These are phyloP conservation scores for Penicillium soppii DNA, from an alignment of 495 filamentous ascomycete genomes.

Conservation along the genomic window DNA sequence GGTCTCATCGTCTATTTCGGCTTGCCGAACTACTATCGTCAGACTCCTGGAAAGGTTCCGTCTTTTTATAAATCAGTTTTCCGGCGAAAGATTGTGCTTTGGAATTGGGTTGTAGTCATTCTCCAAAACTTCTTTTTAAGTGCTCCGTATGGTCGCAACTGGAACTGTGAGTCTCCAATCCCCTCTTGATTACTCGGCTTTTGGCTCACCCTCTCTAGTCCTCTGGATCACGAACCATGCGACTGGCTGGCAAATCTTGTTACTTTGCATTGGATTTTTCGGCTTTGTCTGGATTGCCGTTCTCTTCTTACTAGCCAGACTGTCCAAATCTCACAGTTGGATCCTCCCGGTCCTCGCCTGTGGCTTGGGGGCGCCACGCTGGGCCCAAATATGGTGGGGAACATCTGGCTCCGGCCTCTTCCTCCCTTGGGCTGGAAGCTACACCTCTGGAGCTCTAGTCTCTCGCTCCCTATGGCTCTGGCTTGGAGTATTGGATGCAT, in stretches of 20 bases:
- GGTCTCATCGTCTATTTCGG: slow-evolving; percentile 45
- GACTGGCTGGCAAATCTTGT: slow-evolving; percentile 41
- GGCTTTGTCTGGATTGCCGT: slow-evolving; percentile 43
- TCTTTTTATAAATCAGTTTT: slow-evolving; percentile 51
- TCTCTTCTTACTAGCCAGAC: slow-evolving; percentile 37
- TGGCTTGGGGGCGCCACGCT: slow-evolving; percentile 49
- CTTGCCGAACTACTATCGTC: slow-evolving; percentile 53
- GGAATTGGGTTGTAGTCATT: slow-evolving; percentile 50
- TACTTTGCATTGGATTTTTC: slow-evolving; percentile 47
- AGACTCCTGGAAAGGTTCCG: slow-evolving; percentile 65
- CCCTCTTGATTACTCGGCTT: not conserved
- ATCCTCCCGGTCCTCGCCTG: slow-evolving; percentile 52
- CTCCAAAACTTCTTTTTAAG: slow-evolving; percentile 51
- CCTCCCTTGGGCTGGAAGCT: slow-evolving; percentile 50
- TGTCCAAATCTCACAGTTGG: slow-evolving; percentile 50
- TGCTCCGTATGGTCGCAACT: slow-evolving; percentile 51
- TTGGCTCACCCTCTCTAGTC: slow-evolving; percentile 21
- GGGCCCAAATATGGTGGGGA: slow-evolving; percentile 55
- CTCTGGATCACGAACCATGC: slow-evolving; percentile 50
- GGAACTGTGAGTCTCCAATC: slow-evolving; percentile 41
- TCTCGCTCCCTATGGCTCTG: slow-evolving; percentile 52
- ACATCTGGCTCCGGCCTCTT: slow-evolving; percentile 46
- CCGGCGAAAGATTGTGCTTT: slow-evolving; percentile 49
- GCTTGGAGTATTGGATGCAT: slow-evolving; percentile 48
- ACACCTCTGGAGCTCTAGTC: slow-evolving; percentile 42